These are phyloP conservation scores for Pseudopyricularia cyperi DNA, from an alignment of 2,329 filamentous ascomycete species.

Conservation along the genomic window DNA sequence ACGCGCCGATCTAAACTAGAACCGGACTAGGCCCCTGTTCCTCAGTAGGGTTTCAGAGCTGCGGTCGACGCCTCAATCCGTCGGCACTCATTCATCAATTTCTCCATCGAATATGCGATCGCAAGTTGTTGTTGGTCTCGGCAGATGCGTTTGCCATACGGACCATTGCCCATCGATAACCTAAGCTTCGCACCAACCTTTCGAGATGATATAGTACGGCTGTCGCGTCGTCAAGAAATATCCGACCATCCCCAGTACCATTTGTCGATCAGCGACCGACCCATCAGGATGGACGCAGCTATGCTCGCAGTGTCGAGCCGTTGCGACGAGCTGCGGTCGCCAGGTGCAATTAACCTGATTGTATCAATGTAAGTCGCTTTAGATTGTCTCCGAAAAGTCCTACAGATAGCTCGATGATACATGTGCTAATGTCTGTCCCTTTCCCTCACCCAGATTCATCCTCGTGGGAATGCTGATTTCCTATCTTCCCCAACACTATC, in stretches of 20 bases:
- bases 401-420: too few relatives aligned
- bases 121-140: not conserved
- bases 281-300: conserved; percentile 16
- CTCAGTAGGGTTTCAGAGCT: not conserved
- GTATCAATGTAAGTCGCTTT: conserved; percentile 35
- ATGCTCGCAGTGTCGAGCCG: conserved; percentile 18
- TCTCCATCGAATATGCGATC: not conserved
- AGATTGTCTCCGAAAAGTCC: not conserved
- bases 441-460: conserved; percentile 41
- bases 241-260: not conserved
- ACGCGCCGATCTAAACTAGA: not conserved
- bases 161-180: not conserved
- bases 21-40: not conserved
- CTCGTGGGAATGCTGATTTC: conserved; percentile 81
- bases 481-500: conserved; percentile 87
- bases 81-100: not conserved
- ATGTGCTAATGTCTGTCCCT: not conserved
- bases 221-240: not conserved
- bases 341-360: conserved; percentile 40
- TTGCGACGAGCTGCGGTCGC: conserved; percentile 38
- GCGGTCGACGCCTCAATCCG: not conserved
- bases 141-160: not conserved
- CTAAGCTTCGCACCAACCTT: not conserved
- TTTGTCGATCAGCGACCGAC: not conserved
- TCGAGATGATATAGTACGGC: not conserved